phyloP scores from a whole-genome alignment of 2,329 filamentous ascomycete species.

The Hymenoscyphus scutula region DNA sequence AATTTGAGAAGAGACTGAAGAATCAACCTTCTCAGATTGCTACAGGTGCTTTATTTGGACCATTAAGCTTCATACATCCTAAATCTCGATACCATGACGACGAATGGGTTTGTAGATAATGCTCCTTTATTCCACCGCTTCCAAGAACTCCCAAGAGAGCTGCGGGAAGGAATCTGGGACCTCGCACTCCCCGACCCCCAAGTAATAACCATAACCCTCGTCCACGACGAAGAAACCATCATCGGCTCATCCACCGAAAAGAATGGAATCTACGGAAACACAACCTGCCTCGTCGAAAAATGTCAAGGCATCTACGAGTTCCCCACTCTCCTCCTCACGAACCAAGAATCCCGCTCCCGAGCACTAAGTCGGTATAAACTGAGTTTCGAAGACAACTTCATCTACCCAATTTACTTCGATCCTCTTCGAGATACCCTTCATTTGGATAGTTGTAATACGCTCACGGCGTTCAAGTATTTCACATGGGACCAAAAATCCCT shows the following conservation, averaged over 20 bases:
- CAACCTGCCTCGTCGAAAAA: not conserved
- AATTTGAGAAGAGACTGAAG: too few relatives aligned
- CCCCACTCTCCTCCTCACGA: conserved; percentile 11
- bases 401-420: conserved; percentile 2
- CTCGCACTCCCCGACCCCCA: not conserved
- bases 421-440: not conserved
- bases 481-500: not conserved
- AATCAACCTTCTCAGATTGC: too few relatives aligned
- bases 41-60: too few relatives aligned
- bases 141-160: conserved; percentile 1
- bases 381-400: conserved; percentile 9
- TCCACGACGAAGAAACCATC: conserved; percentile 4
- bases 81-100: not conserved
- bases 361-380: conserved; percentile 12
- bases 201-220: conserved; percentile 5
- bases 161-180: conserved; percentile 3
- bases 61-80: not conserved
- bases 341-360: conserved; percentile 10
- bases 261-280: not conserved
- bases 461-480: conserved; percentile 1
- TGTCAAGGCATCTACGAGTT: conserved; percentile 3
- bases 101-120: not conserved
- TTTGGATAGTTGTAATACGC: not conserved
- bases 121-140: not conserved
- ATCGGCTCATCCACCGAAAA: not conserved